Conservation (phyloP, 352 stramenopile genomes). For the Phytopythium helicoides region DNA sequence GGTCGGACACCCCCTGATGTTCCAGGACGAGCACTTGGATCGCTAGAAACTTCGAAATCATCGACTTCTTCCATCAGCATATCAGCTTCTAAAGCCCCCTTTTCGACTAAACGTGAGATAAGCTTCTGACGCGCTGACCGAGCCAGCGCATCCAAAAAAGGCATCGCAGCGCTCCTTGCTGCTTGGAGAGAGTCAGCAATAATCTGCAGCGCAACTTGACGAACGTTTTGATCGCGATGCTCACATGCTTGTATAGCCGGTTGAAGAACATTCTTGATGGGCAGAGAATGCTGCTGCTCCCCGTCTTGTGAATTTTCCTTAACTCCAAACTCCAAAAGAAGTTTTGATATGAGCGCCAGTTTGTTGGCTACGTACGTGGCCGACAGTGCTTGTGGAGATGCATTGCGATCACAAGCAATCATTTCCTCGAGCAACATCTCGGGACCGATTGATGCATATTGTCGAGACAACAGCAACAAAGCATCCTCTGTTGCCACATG, state of each 20-base stretch:
- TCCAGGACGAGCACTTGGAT: slow-evolving; percentile 33
- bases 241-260: slow-evolving; percentile 65
- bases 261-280: slow-evolving; percentile 71
- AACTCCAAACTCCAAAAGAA: slow-evolving; percentile 76
- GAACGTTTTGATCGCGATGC: slow-evolving; percentile 70
- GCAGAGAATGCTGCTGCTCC: slow-evolving; percentile 15
- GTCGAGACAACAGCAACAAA: slow-evolving; percentile 63
- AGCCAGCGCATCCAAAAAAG: slow-evolving; percentile 65
- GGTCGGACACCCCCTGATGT: slow-evolving; percentile 56
- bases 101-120: slow-evolving; percentile 76
- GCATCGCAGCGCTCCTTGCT: slow-evolving; percentile 56
- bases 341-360: slow-evolving; percentile 62
- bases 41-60: slow-evolving; percentile 61
- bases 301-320: slow-evolving; percentile 32
- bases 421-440: slow-evolving; percentile 79
- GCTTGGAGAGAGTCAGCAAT: slow-evolving; percentile 63
- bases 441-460: slow-evolving; percentile 49
- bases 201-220: slow-evolving; percentile 63
- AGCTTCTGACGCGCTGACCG: slow-evolving; percentile 71
- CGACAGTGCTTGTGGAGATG: slow-evolving; percentile 46
- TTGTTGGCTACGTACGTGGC: slow-evolving; percentile 71
- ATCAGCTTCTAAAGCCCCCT: slow-evolving; percentile 67
- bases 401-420: slow-evolving; percentile 62
- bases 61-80: slow-evolving; percentile 85
- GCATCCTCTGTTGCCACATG: slow-evolving; percentile 77